Conservation (phyloP, 257 asterid genomes). For the Solanum pennellii region DNA sequence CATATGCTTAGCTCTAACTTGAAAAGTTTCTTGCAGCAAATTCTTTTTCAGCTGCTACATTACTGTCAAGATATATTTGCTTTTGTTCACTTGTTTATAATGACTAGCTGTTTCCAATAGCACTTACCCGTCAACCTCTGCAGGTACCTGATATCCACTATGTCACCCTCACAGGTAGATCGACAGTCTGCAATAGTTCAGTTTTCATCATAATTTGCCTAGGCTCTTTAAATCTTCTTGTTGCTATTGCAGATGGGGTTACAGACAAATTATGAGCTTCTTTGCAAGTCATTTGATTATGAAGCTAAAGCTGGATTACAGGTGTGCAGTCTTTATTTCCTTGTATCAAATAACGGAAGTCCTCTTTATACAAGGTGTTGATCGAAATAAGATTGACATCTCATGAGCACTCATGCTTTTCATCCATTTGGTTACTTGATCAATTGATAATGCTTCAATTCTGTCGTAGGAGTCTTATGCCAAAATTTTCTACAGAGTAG, state of each 20-base stretch:
- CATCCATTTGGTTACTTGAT: neutral
- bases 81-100: neutral
- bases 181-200: neutral
- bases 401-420: neutral
- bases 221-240: neutral
- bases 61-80: neutral
- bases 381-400: neutral
- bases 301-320: conserved; percentile 47
- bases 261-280: conserved; percentile 66
- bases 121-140: conserved; percentile 8
- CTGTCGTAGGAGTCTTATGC: neutral
- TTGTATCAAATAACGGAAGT: neutral
- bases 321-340: conserved; percentile 12
- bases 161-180: conserved; percentile 77
- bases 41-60: neutral
- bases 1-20: neutral
- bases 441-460: neutral
- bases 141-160: conserved; percentile 66
- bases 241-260: conserved; percentile 38
- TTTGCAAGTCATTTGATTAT: conserved; percentile 48
- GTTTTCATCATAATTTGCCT: neutral
- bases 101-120: neutral
- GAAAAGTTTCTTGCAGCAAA: neutral
- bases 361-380: neutral
- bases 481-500: neutral